Base-by-base conservation (phyloP, 2,329 filamentous ascomycete species). In the Pseudogymnoascus sp. region DNA sequence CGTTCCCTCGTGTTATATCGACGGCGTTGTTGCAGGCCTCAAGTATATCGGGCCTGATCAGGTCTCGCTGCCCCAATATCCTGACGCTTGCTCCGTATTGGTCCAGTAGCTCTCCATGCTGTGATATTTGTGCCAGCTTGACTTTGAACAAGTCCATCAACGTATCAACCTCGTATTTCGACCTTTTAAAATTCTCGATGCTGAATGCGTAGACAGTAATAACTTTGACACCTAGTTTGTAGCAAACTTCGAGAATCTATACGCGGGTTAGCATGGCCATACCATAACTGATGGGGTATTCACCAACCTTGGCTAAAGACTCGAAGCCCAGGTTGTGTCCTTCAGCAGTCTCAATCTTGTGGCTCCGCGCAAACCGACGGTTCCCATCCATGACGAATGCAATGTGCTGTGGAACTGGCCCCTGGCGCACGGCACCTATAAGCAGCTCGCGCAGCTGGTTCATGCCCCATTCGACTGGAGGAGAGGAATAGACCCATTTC, bases 351-450 rank as follows among this genome's bases (percentile, higher is more conserved):
- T 99, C 94, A 71, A 99, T 96, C 65, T 92, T 85, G 75, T 94
- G 90, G 64, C 81, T 88, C 63, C 89, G 82, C 12, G 94, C 94
- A 76, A 95, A 99, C 48, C 94, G 87, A 68, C 94, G 80, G 75
- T 99, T 99, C 60, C 94, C 94, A 72, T 99, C 94, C 94, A 99
- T 99, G 67, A 96, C 92, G 71, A 99, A 99, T n/a, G 94, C 94
- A 62, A 99, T 84, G 82, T 99, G 94, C 69, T 90, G 86, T 8
- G 94, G 94, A 60, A 99, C 87, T 1, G 91, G 90, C 0, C 94
- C 94, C 74, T 96, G 92, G 70, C 86, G 86, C 59, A 97, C 76
- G 57, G 92, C 88, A 59, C 90, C 90, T 67, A 99, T 94, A 63
- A 97, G 80, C 57, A 96, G 77, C 71, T 95, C 89, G 64, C 90